Evolutionary conservation across 805 yeast genomes (phyloP), one percentile per base, ranked within the genome.

Genomic region (Jamesozyma spencerorum): DNA sequence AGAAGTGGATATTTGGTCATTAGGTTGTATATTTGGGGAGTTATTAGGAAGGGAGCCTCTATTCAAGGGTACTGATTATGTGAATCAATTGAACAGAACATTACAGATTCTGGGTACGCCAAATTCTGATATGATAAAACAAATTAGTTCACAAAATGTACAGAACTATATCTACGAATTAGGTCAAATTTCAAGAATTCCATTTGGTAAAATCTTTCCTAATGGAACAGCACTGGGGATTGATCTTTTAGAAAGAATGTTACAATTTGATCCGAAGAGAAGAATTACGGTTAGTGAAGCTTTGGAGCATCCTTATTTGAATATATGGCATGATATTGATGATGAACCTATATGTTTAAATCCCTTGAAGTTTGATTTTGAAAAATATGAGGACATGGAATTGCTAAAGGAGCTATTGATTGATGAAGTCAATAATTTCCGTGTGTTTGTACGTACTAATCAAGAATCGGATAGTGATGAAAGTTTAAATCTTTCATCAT

Each of bases 1-100:
- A 65, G 96, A 97, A 22, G 88, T 92, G 44, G 98, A 90, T 62
- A 72, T 90, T 42, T 90, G 98, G 98, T 86, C 96, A 0, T 94
- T 88, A 17, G 98, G 98, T 1, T 92, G 98, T 65, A 90, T 90
- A 44, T 66, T 90, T 40, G 97, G 97, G 1, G 98, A 90, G 58
- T 70, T 90, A 46, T 65, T 92, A n/a, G 95, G 95, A 2, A 87
- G 97, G 0, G 75, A 76, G 50, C 95, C 98, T 2, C 70, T 90
- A 19, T 92, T 90, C 66, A 81, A 88, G 51, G 97, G 98, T 3
- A 83, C 81, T 57, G 97, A 92, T 65, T 90, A 90, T 57, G 95
- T 90, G 29, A 95, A 88, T 59, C 98, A 90, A 62, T 69, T 90
- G 57, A 84, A 84, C 56, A 86, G 86, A 65, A 88, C 88, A 39